Evolutionary conservation across 176 grass and related monocot genomes (phyloP), one percentile per base, ranked within the genome.

Genomic region (Stipa capillata): DNA sequence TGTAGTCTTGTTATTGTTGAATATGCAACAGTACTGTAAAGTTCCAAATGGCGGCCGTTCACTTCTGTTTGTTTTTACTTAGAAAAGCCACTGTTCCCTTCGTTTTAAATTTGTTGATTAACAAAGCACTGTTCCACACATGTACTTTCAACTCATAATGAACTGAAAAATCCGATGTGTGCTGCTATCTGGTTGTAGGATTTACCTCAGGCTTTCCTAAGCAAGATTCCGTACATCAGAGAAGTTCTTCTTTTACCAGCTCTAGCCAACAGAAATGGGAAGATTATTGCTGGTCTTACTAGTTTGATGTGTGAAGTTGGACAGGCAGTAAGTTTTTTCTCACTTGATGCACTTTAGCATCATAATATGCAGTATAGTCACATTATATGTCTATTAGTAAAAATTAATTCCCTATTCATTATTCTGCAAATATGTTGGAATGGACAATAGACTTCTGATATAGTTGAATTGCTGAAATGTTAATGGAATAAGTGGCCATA

Each of bases 231-330:
- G 31, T 94, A 98, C 77, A 92, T 98, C 27, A 92, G 89, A 88
- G 96, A 97, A 88, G 66, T 80, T 78, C 82, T 97, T 72, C 85
- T 97, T 63, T 58, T 82, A 72, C 91, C 96, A 83, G 90, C 96
- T 87, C 50, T 98, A 79, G 72, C 83, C 27, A 99, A 87, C 39
- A 85, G 59, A 85, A 89, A 72, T 71, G 86, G 91, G 80, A 99
- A 99, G 79, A 89, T 89, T 66, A 87, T 99, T 49, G 73, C 80
- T 68, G 92, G 92, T 79, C 86, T 99, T 59, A 53, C 87, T 79
- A 87, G 86, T 83, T 95, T 99, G 78, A 91, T 95, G 90, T 94
- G 85, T 42, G 96, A 99, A 89, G 86, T 95, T 67, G 92, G 92
- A 35, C 96, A 95, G 49, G 92, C 96, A 60, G 96, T 99, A 91